Percentiles rank a stretch among this genome's conserved stretches.
Conservation (phyloP, 1,284 basidiomycete species). For the Leccinum pachyderme region DNA sequence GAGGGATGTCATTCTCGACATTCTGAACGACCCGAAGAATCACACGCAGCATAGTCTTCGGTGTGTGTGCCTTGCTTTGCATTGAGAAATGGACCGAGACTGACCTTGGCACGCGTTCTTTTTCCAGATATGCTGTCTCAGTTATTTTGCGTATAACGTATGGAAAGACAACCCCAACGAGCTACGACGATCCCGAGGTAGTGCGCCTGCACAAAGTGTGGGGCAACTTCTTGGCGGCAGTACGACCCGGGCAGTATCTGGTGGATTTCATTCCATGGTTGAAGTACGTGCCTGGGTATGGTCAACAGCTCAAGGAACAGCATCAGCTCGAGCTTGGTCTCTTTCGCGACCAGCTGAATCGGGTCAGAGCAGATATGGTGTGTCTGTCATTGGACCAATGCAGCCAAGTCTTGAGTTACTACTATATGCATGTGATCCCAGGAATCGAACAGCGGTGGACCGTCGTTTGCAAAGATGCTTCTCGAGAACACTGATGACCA, state of each 20-base stretch:
- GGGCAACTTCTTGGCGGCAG: conserved; percentile 44
- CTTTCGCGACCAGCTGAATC: conserved; percentile 11
- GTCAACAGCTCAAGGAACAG: conserved; percentile 26
- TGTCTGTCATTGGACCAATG: background rate
- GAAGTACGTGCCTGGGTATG: conserved; percentile 31
- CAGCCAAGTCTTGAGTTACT: background rate
- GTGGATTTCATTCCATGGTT: conserved; percentile 59
- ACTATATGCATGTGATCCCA: background rate
- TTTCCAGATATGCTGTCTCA: conserved; percentile 53
- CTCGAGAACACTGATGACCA: conserved; percentile 11
- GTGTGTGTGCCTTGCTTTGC: conserved; percentile 14
- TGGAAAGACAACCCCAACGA: conserved; percentile 49
- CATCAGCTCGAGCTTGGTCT: conserved; percentile 51
- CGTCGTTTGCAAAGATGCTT: conserved; percentile 11
- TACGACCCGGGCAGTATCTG: conserved; percentile 53
- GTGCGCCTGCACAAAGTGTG: conserved; percentile 48
- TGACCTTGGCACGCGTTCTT: background rate
- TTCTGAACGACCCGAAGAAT: conserved; percentile 34
- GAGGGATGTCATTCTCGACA: conserved; percentile 36
- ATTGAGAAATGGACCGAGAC: background rate
- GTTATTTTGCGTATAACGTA: conserved; percentile 66
- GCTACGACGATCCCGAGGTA: conserved; percentile 56
- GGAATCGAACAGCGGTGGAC: background rate
- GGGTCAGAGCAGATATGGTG: conserved; percentile 9
- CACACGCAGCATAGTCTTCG: conserved; percentile 34